Evolutionary conservation across 192 early-diverging fungal genomes (phyloP), one percentile per base, ranked within the genome.

Genomic region (Coemansia sp.): DNA sequence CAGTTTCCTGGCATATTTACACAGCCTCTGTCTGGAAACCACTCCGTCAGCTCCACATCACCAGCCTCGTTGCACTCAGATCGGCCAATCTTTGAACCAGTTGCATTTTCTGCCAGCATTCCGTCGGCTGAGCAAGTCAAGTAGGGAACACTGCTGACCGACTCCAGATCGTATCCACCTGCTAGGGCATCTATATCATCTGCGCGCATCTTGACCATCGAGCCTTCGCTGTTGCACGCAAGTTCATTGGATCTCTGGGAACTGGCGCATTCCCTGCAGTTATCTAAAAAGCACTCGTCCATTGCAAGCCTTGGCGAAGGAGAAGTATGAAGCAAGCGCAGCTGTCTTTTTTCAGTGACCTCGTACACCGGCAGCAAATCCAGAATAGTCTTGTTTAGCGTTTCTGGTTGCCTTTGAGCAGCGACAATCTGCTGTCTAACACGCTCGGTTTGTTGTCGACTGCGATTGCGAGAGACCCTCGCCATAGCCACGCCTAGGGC

Each of bases 401-500:
- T 76, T 29, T 67, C 67, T 12, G 79, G 79, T 16, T 61, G 63
- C 10, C 63, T 48, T 17, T 69, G 68, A 12, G 67, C 63, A 28
- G 60, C 29, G 11, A 63, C 60, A 29, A 76, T 67, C 20, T 82
- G 73, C 28, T 76, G 73, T 17, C 45, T 48, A 11, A 63, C 28
- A 28, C 57, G 61, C 42, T 69, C 71, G 29, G 22, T 54, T 30
- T 76, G 70, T n/a, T 72, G 69, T 4, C 59, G 70, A 33, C 66
- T 68, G 29, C 79, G 58, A 14, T 67, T 68, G 40, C 70, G 73
- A 31, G 79, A 82, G 31, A 82, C 79, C 20, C 79, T 67, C 11
- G 79, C 65, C 79, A 82, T 82, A 16, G 79, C 79, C n/a, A 82
- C 73, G 7, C 73, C 79, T 31, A 82, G 73, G 3, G 79, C 79